Evolutionary conservation across 306 rosid genomes (phyloP), one percentile per base, ranked within the genome.

Genomic region (Cyclanthera cordifolia): DNA sequence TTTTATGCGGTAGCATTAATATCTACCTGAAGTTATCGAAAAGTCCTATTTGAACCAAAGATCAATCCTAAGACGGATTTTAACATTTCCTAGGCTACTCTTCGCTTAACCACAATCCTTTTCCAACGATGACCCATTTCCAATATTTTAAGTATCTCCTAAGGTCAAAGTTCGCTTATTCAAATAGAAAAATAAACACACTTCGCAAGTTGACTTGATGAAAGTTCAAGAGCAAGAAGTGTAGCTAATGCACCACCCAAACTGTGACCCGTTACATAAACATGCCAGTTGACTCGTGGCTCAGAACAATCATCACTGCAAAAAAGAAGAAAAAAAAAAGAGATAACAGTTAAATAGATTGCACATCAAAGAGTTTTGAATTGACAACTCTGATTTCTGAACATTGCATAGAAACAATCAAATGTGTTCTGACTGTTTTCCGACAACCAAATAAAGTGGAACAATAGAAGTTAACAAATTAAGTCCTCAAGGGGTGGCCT

Each of bases 161-260:
- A 66, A 3, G 34, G 9, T 25, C 8, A 17, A 28, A 49, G 39
- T 15, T 6, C 56, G 49, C 56, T 2, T 21, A 47, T 76, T 39
- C 46, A 58, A 48, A 47, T 50, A 69, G 48, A 71, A 4, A 63
- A 77, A 63, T 48, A 71, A 72, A 67, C 23, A 73, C 78, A 92
- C 98, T 86, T 92, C 39, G 85, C 84, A 64, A 92, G 77, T 74
- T 89, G 96, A 71, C 88, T 89, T 46, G 95, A 85, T 37, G 96
- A 84, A 76, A 92, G 96, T 77, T 92, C 98, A 59, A 92, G 96
- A 51, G 95, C 90, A 53, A 89, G 93, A 85, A 92, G 86, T 76
- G 98, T 92, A 10, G 98, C 95, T 78, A 92, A 76, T 70, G 96
- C 98, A 67, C 98, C 98, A 43, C 98, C 98, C 79, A 89, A 84